Conservation (phyloP, 441 rosid genomes). For the Eugenia klotzschiana region DNA sequence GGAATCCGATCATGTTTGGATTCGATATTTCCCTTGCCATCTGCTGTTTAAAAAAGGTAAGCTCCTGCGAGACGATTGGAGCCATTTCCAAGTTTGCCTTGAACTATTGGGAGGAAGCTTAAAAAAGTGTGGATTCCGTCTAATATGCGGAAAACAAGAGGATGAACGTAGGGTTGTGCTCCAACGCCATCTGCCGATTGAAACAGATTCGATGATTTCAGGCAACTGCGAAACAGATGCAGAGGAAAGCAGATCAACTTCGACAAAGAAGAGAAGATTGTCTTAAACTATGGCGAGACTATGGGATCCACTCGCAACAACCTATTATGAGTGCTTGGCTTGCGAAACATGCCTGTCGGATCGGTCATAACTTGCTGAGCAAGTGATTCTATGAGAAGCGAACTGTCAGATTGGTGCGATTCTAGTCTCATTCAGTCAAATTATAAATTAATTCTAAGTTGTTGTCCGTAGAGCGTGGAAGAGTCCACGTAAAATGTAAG, state of each 20-base stretch:
- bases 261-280: no score
- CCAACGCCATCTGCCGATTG: background rate
- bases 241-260: background rate
- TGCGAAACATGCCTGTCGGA: background rate
- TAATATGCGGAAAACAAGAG: background rate
- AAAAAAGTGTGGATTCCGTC: background rate
- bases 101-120: background rate
- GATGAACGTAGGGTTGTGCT: background rate
- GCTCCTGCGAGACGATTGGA: background rate
- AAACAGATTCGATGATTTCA: no score
- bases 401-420: background rate
- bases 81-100: background rate
- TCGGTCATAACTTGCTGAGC: background rate
- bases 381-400: background rate
- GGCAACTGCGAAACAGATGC: no score
- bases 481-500: background rate
- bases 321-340: background rate
- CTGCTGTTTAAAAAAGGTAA: accelerated
- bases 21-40: background rate
- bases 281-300: background rate
- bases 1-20: background rate
- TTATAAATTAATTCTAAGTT: no score
- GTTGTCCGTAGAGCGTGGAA: background rate
- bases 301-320: no score
- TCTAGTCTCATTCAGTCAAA: background rate